Evolutionary conservation across 495 filamentous ascomycete genomes (phyloP).

Genomic region (Xylaria cubensis): DNA sequence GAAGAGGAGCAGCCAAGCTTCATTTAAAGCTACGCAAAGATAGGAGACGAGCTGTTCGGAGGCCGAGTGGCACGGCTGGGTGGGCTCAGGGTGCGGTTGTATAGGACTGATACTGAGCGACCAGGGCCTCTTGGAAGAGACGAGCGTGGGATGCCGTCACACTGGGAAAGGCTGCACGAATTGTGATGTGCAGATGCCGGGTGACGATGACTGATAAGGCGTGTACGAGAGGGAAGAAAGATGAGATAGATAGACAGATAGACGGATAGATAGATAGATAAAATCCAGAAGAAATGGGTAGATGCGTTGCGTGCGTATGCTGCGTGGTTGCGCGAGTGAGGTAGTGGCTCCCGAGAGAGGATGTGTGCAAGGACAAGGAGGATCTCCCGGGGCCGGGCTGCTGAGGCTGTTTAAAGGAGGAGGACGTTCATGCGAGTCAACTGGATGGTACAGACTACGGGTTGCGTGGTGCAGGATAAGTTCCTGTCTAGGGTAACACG

Average conservation of each 20-base stretch:
- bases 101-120: constrained; percentile 21
- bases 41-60: constrained; percentile 9
- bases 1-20: constrained; percentile 10
- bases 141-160: constrained; percentile 18
- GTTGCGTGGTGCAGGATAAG: constrained; percentile 7
- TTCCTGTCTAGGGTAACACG: constrained; percentile 12
- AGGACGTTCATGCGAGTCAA: constrained; percentile 26
- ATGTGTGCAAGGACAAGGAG: constrained; percentile 19
- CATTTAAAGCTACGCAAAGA: constrained; percentile 22
- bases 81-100: constrained; percentile 15
- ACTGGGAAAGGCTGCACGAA: constrained; percentile 16
- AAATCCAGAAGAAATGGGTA: constrained; percentile 5
- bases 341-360: constrained; percentile 5
- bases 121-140: constrained; percentile 15
- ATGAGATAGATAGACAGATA: neutral
- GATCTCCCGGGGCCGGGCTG: constrained; percentile 10
- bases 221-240: neutral
- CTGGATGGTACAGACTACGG: neutral
- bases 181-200: constrained; percentile 24
- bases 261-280: too few species aligned
- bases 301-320: constrained; percentile 5
- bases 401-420: constrained; percentile 25
- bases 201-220: constrained; percentile 21
- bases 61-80: constrained; percentile 1
- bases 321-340: too few species aligned